phyloP scores from a whole-genome alignment of 257 asterid species.

The Salvia rosmarinus region DNA sequence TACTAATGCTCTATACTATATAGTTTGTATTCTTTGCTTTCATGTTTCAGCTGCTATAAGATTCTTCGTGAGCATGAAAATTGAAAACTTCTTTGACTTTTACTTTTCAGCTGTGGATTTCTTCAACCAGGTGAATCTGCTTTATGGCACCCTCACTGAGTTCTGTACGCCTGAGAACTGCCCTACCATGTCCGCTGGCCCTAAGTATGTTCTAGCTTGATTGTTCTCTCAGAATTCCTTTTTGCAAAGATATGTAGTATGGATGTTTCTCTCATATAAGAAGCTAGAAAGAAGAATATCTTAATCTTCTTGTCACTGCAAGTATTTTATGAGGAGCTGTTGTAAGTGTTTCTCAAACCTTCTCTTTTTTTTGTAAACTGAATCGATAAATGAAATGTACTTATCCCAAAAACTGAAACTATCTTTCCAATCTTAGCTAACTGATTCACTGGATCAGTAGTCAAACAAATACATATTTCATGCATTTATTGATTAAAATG shows the following conservation, averaged over 20 bases:
- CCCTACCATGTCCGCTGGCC: constrained; percentile 96
- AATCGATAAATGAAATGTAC: neutral
- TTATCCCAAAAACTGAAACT: neutral
- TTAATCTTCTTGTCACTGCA: neutral
- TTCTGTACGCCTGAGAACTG: constrained; percentile 90
- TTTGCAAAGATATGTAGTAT: neutral
- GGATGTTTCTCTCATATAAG: neutral
- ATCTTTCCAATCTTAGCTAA: neutral
- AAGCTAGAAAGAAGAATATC: neutral
- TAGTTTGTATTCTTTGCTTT: constrained; percentile 10
- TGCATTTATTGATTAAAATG: neutral
- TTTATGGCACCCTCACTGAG: constrained; percentile 90
- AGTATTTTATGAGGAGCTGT: neutral
- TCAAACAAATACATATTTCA: neutral
- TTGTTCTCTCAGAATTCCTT: neutral
- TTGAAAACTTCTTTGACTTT: constrained; percentile 38
- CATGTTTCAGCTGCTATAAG: constrained; percentile 24
- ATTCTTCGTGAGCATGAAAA: constrained; percentile 24
- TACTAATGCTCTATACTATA: neutral
- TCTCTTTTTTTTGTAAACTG: neutral
- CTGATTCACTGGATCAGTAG: neutral
- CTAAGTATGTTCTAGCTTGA: constrained; percentile 65
- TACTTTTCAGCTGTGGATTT: constrained; percentile 87
- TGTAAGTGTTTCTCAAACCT: neutral
- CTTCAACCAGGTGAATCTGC: constrained; percentile 97